Percentiles rank a stretch among this genome's conserved stretches.
Evolutionary conservation across 169 alveolate genomes (phyloP).

Genomic region (Plasmodium malariae): DNA sequence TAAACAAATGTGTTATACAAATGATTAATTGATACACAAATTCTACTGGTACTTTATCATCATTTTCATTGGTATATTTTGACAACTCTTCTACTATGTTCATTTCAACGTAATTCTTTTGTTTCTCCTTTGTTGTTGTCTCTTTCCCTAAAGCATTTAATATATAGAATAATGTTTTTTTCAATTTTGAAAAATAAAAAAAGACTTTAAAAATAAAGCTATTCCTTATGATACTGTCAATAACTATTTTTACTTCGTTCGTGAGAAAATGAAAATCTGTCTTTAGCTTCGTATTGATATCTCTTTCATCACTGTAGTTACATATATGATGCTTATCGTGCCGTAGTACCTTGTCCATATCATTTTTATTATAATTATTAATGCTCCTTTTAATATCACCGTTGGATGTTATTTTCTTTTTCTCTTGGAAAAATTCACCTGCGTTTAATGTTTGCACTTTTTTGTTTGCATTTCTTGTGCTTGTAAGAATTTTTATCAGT

Average conservation of each 20-base stretch:
- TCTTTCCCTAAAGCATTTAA: conserved; percentile 52
- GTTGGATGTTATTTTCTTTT: background rate
- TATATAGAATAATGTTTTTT: conserved; percentile 28
- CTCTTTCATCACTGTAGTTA: background rate
- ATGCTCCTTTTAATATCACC: background rate
- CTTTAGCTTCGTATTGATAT: background rate
- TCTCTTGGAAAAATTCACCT: conserved; percentile 6
- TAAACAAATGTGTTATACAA: conserved; percentile 23
- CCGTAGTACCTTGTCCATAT: background rate
- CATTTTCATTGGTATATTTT: conserved; percentile 15
- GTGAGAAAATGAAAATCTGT: conserved; percentile 12
- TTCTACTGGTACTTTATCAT: conserved; percentile 16
- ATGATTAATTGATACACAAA: conserved; percentile 20
- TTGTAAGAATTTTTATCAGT: background rate
- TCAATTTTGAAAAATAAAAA: conserved; percentile 35
- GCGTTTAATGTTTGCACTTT: conserved; percentile 8
- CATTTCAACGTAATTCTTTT: conserved; percentile 23
- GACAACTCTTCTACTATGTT: conserved; percentile 20
- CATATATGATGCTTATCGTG: background rate
- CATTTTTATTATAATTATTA: background rate
- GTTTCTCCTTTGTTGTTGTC: conserved; percentile 15
- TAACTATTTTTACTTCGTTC: conserved; percentile 19
- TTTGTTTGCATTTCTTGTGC: background rate
- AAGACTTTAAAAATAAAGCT: conserved; percentile 32
- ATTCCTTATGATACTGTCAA: conserved; percentile 48